phyloP scores from a whole-genome alignment of 2,329 filamentous ascomycete species.

The Pyricularia pennisetigena region DNA sequence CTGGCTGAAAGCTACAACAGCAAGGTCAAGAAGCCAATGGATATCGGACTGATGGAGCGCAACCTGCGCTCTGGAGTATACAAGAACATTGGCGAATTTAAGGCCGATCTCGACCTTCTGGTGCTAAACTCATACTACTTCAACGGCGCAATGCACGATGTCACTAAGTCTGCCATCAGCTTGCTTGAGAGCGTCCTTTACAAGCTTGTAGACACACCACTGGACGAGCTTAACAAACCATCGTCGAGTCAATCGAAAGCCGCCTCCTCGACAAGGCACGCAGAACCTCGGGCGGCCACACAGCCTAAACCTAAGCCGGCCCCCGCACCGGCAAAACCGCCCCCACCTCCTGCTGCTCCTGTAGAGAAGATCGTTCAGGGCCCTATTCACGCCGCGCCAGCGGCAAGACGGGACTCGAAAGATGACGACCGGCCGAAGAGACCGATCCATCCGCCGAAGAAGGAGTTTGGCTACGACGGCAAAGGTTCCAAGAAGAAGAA shows the following conservation, averaged over 20 bases:
- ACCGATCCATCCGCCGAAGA: conserved; percentile 83
- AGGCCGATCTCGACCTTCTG: conserved; percentile 66
- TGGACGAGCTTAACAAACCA: conserved; percentile 33
- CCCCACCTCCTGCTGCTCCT: conserved; percentile 13
- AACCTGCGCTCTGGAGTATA: conserved; percentile 67
- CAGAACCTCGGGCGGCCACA: conserved; percentile 30
- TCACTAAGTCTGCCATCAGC: conserved; percentile 47
- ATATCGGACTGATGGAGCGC: conserved; percentile 72
- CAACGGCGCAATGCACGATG: conserved; percentile 69
- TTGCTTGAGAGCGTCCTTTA: conserved; percentile 48
- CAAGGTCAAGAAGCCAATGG: conserved; percentile 68
- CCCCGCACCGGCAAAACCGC: conserved; percentile 12
- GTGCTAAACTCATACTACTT: conserved; percentile 70
- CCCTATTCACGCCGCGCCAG: conserved; percentile 60
- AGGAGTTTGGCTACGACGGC: conserved; percentile 77
- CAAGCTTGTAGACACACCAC: conserved; percentile 30
- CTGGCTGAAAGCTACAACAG: conserved; percentile 66
- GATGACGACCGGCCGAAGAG: conserved; percentile 77
- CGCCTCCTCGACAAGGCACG: conserved; percentile 37
- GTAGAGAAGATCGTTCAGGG: conserved; percentile 22
- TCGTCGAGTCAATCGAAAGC: conserved; percentile 29
- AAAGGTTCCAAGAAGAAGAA: conserved; percentile 90
- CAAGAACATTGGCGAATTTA: conserved; percentile 58
- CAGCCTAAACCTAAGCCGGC: conserved; percentile 22
- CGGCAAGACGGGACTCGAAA: conserved; percentile 67